phyloP scores from a whole-genome alignment of 1,284 basidiomycete species.

The Grifola frondosa region DNA sequence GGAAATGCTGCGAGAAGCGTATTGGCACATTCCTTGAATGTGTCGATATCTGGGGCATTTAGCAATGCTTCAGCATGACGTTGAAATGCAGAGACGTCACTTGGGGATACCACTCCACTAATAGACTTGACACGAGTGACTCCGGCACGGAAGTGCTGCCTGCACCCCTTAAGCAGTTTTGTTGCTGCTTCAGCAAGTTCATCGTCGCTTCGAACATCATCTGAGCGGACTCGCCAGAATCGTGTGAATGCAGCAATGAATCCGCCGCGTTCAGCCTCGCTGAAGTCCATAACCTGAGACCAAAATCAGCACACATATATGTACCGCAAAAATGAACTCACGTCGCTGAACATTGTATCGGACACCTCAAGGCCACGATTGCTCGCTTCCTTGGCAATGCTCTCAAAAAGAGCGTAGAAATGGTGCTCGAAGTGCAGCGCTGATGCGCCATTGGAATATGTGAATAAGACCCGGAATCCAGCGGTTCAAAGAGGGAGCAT shows the following conservation, averaged over 20 bases:
- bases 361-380: not conserved
- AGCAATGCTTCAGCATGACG: too few species aligned
- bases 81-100: too few species aligned
- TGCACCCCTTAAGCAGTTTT: constrained; percentile 27
- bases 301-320: too few species aligned
- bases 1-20: constrained; percentile 1
- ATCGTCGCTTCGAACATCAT: constrained; percentile 7
- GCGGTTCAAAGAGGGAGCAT: constrained; percentile 13
- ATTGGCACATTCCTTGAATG: not conserved
- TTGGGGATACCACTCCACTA: constrained; percentile 1
- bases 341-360: constrained; percentile 1
- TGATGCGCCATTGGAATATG: constrained; percentile 29
- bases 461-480: constrained; percentile 32
- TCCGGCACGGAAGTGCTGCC: constrained; percentile 28
- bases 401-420: constrained; percentile 25
- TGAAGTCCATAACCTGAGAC: constrained; percentile 34
- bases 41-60: too few species aligned
- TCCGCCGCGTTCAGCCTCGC: constrained; percentile 29
- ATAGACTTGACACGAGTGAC: constrained; percentile 27
- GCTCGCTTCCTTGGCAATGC: constrained; percentile 20
- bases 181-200: constrained; percentile 15
- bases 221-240: constrained; percentile 21
- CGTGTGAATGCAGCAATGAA: constrained; percentile 28
- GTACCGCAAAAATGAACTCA: too few species aligned
- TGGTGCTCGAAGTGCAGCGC: constrained; percentile 29